Conservation (phyloP, 345 rosid species). For the Pseudoturritis turrita region DNA sequence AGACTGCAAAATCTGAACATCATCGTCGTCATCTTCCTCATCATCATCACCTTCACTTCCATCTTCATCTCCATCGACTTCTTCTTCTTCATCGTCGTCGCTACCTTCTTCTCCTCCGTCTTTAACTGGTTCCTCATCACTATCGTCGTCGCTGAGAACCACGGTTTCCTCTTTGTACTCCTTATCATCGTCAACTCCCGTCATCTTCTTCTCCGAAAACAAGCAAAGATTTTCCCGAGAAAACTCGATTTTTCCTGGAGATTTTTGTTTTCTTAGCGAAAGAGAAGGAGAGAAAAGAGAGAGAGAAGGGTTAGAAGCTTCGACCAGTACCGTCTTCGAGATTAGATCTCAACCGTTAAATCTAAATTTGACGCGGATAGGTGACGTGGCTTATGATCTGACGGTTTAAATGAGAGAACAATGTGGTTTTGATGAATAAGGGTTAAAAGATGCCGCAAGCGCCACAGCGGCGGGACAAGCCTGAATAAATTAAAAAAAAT, state of each 20-base stretch:
- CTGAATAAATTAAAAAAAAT: neutral
- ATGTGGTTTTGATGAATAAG: constrained; percentile 33
- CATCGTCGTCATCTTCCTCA: constrained; percentile 46
- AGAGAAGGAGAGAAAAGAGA: constrained; percentile 13
- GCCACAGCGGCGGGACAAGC: constrained; percentile 17
- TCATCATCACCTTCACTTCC: constrained; percentile 45
- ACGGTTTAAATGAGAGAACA: constrained; percentile 38
- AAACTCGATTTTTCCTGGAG: constrained; percentile 12
- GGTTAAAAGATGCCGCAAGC: constrained; percentile 2
- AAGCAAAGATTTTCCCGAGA: constrained; percentile 13
- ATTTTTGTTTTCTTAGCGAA: neutral
- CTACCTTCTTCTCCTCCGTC: constrained; percentile 38
- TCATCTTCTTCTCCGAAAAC: constrained; percentile 32
- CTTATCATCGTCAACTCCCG: constrained; percentile 44
- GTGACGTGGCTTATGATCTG: constrained; percentile 47
- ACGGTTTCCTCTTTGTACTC: constrained; percentile 38
- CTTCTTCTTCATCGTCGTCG: constrained; percentile 46
- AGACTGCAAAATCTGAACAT: constrained; percentile 53
- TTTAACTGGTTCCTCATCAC: constrained; percentile 35
- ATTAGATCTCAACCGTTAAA: constrained; percentile 59
- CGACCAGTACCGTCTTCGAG: constrained; percentile 55
- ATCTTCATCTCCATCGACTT: constrained; percentile 28
- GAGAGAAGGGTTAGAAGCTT: constrained; percentile 31
- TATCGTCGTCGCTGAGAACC: constrained; percentile 31
- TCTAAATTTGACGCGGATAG: constrained; percentile 38